Evolutionary conservation across 192 early-diverging fungal species (phyloP), one percentile per base, ranked within the genome.

Genomic region (Phlyctochytrium bullatum): DNA sequence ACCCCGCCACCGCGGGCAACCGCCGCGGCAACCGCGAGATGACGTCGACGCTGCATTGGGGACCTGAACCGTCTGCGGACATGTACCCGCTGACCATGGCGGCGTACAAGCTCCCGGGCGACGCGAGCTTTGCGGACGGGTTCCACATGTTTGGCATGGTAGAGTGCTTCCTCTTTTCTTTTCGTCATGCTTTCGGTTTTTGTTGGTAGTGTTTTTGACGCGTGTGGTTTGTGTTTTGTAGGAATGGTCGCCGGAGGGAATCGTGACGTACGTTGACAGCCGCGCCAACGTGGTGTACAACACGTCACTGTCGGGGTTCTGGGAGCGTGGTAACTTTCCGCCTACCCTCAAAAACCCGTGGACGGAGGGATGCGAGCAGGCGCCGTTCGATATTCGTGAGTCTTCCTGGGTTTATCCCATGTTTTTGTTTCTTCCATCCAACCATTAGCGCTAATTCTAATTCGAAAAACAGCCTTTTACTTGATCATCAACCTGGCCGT

Each of bases 11-110:
- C 6, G 40, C 10, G 20, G 63, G 57, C 65, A 24, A 52, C 4
- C 4, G 6, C 53, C 24, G 56, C 4, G 71, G 71, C 23, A n/a
- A 52, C 51, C 64, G 83, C 52, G 66, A 65, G 2, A 60, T 84
- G 2, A 72, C 76, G 2, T 85, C 76, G 0, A 88, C 86, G 31
- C 61, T 88, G 6, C 88, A 89, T 40, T 89, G 88, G 88, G 88
- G 88, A 2, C 82, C 87, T 20, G 71, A 72, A 4, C 66, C 40
- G 25, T 66, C 71, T 29, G 57, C 72, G 36, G 86, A 88, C 53
- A 25, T 64, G 4, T 86, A 61, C 29, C 35, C 47, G 25, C 34
- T 73, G 64, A 88, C 87, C 0, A 74, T 78, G 36, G 70, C 64
- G 24, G 76, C 80, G 17, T 73, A 74, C 32, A 54, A 65, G 3